Conservation (phyloP, 1,139 yeast species). For the Nadsonia commutata region DNA sequence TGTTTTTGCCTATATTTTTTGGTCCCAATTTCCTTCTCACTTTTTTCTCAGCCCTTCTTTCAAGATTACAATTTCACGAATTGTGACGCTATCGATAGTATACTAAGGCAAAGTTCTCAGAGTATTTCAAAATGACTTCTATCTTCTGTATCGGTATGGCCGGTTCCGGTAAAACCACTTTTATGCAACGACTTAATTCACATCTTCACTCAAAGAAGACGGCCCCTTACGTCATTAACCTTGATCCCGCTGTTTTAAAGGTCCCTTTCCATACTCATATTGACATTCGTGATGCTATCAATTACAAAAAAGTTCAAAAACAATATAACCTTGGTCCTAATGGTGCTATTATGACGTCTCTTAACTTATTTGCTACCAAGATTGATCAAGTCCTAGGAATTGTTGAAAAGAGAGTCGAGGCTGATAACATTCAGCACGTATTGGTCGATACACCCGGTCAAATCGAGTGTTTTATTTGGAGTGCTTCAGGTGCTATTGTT, state of each 20-base stretch:
- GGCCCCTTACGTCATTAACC: slow-evolving; percentile 73
- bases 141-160: slow-evolving; percentile 91
- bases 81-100: not conserved
- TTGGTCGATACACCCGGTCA: slow-evolving; percentile 98
- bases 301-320: slow-evolving; percentile 93
- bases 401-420: slow-evolving; percentile 51
- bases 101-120: not conserved
- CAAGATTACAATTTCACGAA: no score
- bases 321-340: slow-evolving; percentile 85
- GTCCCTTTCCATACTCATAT: slow-evolving; percentile 90
- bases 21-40: not conserved
- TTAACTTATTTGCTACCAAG: slow-evolving; percentile 84
- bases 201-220: slow-evolving; percentile 54
- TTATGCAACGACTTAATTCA: slow-evolving; percentile 86
- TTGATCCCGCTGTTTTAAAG: slow-evolving; percentile 91
- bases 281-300: slow-evolving; percentile 91
- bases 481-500: slow-evolving; percentile 92
- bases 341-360: slow-evolving; percentile 93
- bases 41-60: not conserved
- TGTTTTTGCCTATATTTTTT: not conserved
- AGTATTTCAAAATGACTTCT: slow-evolving; percentile 12
- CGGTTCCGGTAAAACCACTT: slow-evolving; percentile 95
- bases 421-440: slow-evolving; percentile 46
- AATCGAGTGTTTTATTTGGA: slow-evolving; percentile 83
- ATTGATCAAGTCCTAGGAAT: slow-evolving; percentile 86